phyloP scores from a whole-genome alignment of 1,284 basidiomycete genomes.

The Microbotryum violaceum region DNA sequence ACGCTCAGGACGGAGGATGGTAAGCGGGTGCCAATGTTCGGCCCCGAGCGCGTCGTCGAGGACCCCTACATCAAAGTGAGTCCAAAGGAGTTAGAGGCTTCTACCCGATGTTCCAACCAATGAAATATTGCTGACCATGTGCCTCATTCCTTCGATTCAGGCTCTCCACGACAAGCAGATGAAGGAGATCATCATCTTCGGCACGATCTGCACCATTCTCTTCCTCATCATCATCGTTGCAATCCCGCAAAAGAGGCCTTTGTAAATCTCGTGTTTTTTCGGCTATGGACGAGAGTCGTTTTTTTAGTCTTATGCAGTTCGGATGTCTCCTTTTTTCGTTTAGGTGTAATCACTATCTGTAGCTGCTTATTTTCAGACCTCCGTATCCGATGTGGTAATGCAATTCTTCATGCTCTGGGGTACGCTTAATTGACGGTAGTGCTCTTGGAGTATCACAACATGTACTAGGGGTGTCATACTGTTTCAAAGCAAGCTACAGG shows the following conservation, averaged over 20 bases:
- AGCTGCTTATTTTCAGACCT: not conserved
- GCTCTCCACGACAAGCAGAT: slow-evolving; percentile 13
- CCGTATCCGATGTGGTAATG: not conserved
- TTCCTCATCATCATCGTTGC: slow-evolving; percentile 4
- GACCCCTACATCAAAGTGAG: slow-evolving; percentile 15
- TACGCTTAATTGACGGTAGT: no score
- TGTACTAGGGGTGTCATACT: no score
- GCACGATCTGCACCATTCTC: not conserved
- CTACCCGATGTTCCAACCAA: no score
- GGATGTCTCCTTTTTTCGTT: no score
- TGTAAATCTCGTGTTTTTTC: not conserved
- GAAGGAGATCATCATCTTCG: slow-evolving; percentile 15
- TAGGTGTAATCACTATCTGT: no score
- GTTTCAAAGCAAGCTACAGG: no score
- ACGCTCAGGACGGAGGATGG: slow-evolving; percentile 3
- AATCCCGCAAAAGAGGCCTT: slow-evolving; percentile 1
- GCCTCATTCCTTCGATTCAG: not conserved
- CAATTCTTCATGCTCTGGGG: not conserved
- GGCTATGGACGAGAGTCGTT: not conserved
- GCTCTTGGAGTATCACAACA: no score
- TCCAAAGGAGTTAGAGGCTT: not conserved
- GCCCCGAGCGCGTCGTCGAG: slow-evolving; percentile 10
- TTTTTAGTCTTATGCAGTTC: not conserved
- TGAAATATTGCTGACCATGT: no score
- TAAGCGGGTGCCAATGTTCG: slow-evolving; percentile 5